A percentile compares a stretch with the other conserved stretches of the same genome.
Evolutionary conservation across 305 asterid species (phyloP).

Genomic region (Rubia tinctorum): DNA sequence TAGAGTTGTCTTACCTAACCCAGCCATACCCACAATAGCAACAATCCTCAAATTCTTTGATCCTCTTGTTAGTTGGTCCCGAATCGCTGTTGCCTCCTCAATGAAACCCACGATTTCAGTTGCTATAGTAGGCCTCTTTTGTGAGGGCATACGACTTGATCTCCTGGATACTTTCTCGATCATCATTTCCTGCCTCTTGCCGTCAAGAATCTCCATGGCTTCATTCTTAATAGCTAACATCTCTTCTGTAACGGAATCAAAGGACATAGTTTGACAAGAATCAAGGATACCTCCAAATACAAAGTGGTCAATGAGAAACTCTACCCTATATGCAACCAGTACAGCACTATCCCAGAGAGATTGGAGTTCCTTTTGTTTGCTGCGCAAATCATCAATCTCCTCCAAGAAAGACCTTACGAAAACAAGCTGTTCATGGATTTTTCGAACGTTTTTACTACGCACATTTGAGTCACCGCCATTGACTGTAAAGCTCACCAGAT

Average conservation of each 20-base stretch:
- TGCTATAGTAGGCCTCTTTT: neutral
- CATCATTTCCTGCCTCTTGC: neutral
- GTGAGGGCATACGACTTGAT: conserved; percentile 3
- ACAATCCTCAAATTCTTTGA: neutral
- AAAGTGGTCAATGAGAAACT: conserved; percentile 1
- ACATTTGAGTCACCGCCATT: neutral
- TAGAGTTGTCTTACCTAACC: conserved; percentile 5
- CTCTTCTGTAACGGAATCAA: neutral
- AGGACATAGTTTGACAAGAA: neutral
- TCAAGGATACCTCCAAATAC: neutral
- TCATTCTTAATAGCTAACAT: neutral
- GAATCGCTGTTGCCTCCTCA: neutral
- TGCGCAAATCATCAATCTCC: neutral
- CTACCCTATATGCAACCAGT: neutral
- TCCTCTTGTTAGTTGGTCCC: neutral
- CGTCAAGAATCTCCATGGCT: neutral
- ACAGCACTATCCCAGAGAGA: neutral
- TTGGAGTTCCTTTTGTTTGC: neutral
- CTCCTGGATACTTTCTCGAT: neutral
- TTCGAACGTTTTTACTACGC: neutral
- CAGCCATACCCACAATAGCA: conserved; percentile 2
- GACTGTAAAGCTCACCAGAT: neutral
- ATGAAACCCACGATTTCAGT: neutral
- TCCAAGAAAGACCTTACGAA: neutral
- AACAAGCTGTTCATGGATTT: neutral